Percentiles rank a stretch among this genome's conserved stretches.
Conservation (phyloP, 2,329 filamentous ascomycete species). For the Cordyceps tenuipes region DNA sequence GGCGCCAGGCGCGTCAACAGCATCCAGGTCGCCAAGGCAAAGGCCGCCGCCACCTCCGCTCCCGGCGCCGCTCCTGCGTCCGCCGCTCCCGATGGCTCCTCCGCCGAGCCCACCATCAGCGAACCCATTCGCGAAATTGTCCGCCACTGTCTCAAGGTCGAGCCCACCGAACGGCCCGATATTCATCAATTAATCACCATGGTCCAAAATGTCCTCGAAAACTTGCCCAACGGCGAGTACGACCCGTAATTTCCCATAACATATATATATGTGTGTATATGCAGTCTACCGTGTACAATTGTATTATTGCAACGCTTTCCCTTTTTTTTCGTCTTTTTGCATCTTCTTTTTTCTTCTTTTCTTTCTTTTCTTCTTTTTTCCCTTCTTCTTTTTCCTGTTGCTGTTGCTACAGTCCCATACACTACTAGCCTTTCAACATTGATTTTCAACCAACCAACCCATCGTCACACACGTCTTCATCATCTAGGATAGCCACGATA, state of each 20-base stretch:
- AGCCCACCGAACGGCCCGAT: constrained; percentile 80
- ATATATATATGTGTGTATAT: background rate
- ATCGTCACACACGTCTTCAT: background rate
- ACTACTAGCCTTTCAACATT: background rate
- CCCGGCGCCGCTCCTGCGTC: constrained; percentile 15
- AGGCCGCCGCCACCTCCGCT: constrained; percentile 21
- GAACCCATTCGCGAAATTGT: constrained; percentile 83
- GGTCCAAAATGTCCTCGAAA: constrained; percentile 64
- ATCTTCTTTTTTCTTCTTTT: no score
- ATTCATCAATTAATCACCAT: constrained; percentile 74
- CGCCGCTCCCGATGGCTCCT: constrained; percentile 18
- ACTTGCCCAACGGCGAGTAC: constrained; percentile 47
- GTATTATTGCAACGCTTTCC: background rate
- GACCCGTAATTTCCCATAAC: background rate
- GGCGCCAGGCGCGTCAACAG: constrained; percentile 40
- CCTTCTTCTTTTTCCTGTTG: no score
- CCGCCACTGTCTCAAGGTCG: constrained; percentile 74
- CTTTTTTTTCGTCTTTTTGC: no score
- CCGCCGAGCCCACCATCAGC: constrained; percentile 50
- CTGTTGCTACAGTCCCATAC: background rate
- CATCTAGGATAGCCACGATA: background rate
- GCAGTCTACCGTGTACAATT: background rate
- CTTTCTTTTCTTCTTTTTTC: no score
- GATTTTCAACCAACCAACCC: no score
- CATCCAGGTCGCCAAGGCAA: constrained; percentile 21